Evolutionary conservation across 164 flowering plant species (phyloP), one percentile per base, ranked within the genome.

Genomic region (Litsea cubeba): DNA sequence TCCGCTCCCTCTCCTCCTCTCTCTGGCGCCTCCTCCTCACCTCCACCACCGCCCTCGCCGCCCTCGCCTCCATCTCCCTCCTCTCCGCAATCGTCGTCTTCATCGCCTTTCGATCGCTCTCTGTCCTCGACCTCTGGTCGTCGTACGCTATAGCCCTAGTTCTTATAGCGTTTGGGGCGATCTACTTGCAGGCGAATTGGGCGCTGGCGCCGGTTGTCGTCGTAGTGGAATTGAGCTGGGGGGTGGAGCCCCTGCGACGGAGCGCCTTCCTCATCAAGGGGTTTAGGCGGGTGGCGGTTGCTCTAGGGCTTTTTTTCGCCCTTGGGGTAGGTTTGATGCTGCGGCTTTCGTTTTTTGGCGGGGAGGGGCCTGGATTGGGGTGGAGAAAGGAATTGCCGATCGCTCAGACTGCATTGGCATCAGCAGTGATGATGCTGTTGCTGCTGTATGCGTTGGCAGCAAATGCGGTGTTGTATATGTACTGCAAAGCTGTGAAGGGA

Each of bases 401-500:
- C 17, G 49, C 80, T 26, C 80, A 73, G 35, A 87, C 80, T 50
- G 94, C 88, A 72, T 72, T 76, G 3, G 66, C 71, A 35, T 82
- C 89, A 3, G 78, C 82, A 4, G 58, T 71, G 18, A 58, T 84
- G 23, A 84, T 79, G 51, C 0, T 81, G 68, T 0, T 86, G 46
- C 30, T 88, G 79, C 88, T 90, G 22, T 76, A 83, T 72, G 65
- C 58, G 20, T 10, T 85, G 15, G 91, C 93, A 0, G 80, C 90
- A 3, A 75, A 26, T 71, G 78, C 90, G 5, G 95, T 92, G 65
- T 49, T 92, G 75, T 92, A 87, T 54, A 81, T 88, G 91, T 86
- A 89, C 71, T 88, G 89, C 79, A 92, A 87, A 81, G 97, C 93
- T 7, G 70, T 83, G 49, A 85, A 82, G 18, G 95, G 93, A 17